Evolutionary conservation across 768 basidiomycete species (phyloP).

Genomic region (Omphalotus guepiniiformis): DNA sequence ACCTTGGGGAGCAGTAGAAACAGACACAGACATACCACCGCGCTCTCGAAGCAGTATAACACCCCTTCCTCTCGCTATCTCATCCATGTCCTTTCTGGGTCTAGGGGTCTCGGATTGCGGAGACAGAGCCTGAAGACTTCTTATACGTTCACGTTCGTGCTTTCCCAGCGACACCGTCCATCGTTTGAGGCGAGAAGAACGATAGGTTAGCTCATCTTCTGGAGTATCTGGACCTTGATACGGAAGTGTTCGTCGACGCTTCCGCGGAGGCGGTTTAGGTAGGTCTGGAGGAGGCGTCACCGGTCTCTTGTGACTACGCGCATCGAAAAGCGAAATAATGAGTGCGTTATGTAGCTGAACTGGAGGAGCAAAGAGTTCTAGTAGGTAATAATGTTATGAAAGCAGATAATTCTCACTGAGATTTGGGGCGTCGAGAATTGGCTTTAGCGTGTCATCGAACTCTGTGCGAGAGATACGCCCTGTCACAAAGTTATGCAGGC

Average conservation of each 20-base stretch:
- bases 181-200: constrained; percentile 63
- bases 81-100: constrained; percentile 53
- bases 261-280: constrained; percentile 61
- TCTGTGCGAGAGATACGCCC: constrained; percentile 68
- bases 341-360: constrained; percentile 83
- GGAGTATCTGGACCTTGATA: constrained; percentile 62
- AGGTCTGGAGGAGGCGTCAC: constrained; percentile 62
- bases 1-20: neutral
- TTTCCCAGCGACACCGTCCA: constrained; percentile 72
- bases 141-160: constrained; percentile 71
- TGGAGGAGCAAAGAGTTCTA: constrained; percentile 8
- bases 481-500: constrained; percentile 63
- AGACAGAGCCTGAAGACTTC: constrained; percentile 38
- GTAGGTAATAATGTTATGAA: constrained; percentile 4
- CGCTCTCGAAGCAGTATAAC: constrained; percentile 62
- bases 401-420: too few relatives aligned
- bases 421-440: constrained; percentile 54
- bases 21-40: constrained; percentile 43
- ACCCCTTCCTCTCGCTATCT: constrained; percentile 67
- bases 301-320: constrained; percentile 65
- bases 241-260: constrained; percentile 62
- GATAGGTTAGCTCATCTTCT: constrained; percentile 50
- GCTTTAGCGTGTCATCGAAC: constrained; percentile 68
- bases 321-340: constrained; percentile 79
- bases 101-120: constrained; percentile 36